Conservation (phyloP, 768 basidiomycete genomes). For the Lactarius sp. region DNA sequence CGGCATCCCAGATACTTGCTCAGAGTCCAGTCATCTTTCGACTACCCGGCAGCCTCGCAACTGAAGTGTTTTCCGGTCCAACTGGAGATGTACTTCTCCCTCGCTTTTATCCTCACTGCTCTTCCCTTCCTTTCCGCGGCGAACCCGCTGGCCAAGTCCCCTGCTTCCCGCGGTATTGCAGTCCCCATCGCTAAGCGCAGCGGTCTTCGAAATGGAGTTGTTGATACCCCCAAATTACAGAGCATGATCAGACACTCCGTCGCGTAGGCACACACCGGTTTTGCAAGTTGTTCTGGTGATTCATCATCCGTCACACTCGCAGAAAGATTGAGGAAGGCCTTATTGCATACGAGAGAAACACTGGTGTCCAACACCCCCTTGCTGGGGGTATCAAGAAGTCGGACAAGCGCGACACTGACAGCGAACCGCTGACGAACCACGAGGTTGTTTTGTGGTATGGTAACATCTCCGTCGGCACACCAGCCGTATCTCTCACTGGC, state of each 20-base stretch:
- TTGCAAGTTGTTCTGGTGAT: neutral
- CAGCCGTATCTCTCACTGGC: conserved; percentile 19
- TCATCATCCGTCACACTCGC: neutral
- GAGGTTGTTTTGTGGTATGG: conserved; percentile 21
- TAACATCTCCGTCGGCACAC: conserved; percentile 23
- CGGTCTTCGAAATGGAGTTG: neutral
- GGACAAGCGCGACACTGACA: conserved; percentile 2
- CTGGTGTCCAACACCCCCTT: conserved; percentile 15
- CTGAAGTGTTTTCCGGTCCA: neutral
- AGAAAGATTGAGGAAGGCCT: conserved; percentile 22
- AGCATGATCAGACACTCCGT: neutral
- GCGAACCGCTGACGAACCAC: conserved; percentile 12
- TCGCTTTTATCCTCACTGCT: conserved; percentile 3
- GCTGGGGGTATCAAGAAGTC: neutral
- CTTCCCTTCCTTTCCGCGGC: conserved; percentile 13
- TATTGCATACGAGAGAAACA: conserved; percentile 17
- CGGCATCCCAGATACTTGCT: neutral
- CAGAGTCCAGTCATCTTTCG: too few relatives aligned
- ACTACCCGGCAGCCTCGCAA: neutral
- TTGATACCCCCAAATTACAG: conserved; percentile 2
- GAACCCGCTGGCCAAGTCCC: neutral
- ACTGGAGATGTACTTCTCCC: conserved; percentile 2
- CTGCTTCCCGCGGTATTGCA: neutral
- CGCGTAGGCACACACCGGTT: neutral
- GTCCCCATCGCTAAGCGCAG: conserved; percentile 12